Percentiles rank a stretch among this genome's conserved stretches.
phyloP scores from a whole-genome alignment of 2,329 filamentous ascomycete genomes.

The Chrysoporthe cubensis region DNA sequence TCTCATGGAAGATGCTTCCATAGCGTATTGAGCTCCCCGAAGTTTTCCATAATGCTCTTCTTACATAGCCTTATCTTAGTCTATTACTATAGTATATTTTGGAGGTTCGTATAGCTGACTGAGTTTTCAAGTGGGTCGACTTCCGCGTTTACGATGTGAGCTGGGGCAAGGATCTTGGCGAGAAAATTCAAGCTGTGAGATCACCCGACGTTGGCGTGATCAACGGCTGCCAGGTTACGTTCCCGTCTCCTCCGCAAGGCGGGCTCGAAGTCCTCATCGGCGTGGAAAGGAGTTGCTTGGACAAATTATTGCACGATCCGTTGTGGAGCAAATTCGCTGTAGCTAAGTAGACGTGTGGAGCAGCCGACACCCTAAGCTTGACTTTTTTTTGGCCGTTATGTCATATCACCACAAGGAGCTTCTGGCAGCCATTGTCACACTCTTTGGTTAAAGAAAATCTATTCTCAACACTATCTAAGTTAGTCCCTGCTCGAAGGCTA shows the following conservation, averaged over 20 bases:
- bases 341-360: not conserved
- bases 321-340: conserved; percentile 33
- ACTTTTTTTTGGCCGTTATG: too few relatives aligned
- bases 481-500: too few relatives aligned
- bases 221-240: conserved; percentile 38
- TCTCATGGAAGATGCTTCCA: too few relatives aligned
- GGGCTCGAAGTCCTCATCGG: conserved; percentile 41
- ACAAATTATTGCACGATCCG: conserved; percentile 36
- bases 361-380: too few relatives aligned
- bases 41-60: too few relatives aligned
- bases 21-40: too few relatives aligned
- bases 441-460: too few relatives aligned
- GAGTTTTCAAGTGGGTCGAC: conserved; percentile 35
- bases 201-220: conserved; percentile 39
- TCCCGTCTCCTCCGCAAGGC: conserved; percentile 38
- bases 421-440: too few relatives aligned
- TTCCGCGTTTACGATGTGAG: conserved; percentile 39
- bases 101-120: not conserved
- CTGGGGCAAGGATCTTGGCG: conserved; percentile 40
- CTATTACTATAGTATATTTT: too few relatives aligned
- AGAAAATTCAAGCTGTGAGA: conserved; percentile 37
- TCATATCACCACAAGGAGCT: too few relatives aligned
- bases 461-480: too few relatives aligned
- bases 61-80: too few relatives aligned
- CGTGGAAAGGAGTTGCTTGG: conserved; percentile 36